Conservation (phyloP, 805 yeast species). For the Torulaspora maleeae region DNA sequence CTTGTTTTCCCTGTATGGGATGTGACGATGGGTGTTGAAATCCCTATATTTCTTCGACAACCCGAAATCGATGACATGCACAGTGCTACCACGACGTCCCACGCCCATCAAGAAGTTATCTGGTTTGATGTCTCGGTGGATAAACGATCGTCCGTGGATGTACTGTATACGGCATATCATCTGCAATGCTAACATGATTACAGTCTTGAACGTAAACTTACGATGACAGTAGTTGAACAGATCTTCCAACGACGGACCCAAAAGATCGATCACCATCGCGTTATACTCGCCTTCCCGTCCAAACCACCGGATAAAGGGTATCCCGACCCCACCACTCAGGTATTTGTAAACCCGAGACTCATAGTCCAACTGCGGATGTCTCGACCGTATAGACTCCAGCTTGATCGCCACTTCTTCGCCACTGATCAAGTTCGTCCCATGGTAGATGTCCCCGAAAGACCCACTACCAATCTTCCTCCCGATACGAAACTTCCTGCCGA, state of each 20-base stretch:
- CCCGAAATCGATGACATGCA: constrained; percentile 91
- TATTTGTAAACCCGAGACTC: constrained; percentile 96
- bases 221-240: constrained; percentile 93
- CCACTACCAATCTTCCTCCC: constrained; percentile 97
- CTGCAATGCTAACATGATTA: constrained; percentile 88
- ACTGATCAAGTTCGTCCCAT: constrained; percentile 86
- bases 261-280: constrained; percentile 92
- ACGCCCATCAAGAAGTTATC: constrained; percentile 84
- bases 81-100: constrained; percentile 91
- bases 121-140: constrained; percentile 80
- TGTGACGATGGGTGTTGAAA: constrained; percentile 89
- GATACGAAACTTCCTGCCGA: constrained; percentile 89
- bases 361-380: constrained; percentile 95
- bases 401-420: constrained; percentile 98
- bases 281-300: constrained; percentile 96
- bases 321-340: constrained; percentile 93
- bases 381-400: constrained; percentile 81
- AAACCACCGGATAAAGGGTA: constrained; percentile 94
- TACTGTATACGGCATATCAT: constrained; percentile 90
- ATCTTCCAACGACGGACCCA: constrained; percentile 95
- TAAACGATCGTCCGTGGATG: constrained; percentile 91
- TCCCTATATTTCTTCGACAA: constrained; percentile 91
- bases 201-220: constrained; percentile 89
- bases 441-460: constrained; percentile 94
- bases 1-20: constrained; percentile 94